Evolutionary conservation across 2,329 filamentous ascomycete species (phyloP).

Genomic region (Alternaria sp.): DNA sequence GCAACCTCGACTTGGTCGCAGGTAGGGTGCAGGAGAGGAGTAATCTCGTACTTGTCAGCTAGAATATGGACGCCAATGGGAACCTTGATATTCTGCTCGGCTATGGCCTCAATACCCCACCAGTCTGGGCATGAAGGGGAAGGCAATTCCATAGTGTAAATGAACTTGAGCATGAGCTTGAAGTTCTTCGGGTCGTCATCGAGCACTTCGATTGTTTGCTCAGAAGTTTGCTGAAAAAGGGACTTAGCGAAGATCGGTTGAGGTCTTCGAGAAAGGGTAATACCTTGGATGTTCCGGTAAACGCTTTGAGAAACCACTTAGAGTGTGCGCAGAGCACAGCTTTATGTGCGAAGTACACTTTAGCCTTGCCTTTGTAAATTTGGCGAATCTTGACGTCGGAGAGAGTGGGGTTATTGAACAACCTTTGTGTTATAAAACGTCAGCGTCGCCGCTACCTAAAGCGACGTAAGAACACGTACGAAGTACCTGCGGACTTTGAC

Average conservation of each 20-base stretch:
- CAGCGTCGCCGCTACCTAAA: neutral
- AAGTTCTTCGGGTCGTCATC: neutral
- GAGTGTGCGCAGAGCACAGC: neutral
- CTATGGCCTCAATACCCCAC: too few species aligned
- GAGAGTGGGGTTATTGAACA: slow-evolving; percentile 18
- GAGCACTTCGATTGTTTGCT: neutral
- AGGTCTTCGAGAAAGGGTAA: neutral
- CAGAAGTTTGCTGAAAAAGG: neutral
- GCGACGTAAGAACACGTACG: neutral
- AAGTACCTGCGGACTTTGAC: neutral
- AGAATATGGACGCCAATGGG: neutral
- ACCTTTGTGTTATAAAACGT: neutral
- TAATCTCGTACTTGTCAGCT: neutral
- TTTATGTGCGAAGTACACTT: neutral
- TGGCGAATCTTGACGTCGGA: slow-evolving; percentile 17
- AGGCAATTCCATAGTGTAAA: neutral
- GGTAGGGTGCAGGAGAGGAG: neutral
- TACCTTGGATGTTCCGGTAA: neutral
- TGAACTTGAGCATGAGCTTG: neutral
- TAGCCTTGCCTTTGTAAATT: neutral
- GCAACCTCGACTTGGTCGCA: neutral
- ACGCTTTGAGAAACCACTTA: neutral
- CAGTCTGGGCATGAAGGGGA: neutral
- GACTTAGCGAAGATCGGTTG: neutral
- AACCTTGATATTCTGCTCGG: neutral